Evolutionary conservation across 192 early-diverging fungal species (phyloP).

Genomic region (Coemansia sp.): DNA sequence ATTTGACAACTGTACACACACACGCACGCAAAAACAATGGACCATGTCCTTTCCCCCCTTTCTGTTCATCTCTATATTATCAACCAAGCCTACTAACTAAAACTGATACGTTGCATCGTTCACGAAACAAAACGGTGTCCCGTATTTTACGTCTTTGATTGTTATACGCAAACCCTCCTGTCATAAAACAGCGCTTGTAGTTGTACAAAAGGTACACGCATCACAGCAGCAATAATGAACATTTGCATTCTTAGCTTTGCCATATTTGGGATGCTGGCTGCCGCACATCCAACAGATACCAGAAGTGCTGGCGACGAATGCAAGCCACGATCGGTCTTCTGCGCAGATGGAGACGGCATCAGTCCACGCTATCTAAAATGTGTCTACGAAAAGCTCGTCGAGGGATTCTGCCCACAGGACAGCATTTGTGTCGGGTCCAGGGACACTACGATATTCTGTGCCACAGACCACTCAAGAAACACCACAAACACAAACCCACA

Average conservation of each 20-base stretch:
- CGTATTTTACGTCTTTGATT: neutral
- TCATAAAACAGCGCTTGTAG: too few species aligned
- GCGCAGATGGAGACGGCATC: constrained; percentile 44
- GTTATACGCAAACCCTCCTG: neutral
- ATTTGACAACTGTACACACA: neutral
- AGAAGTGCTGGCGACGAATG: constrained; percentile 26
- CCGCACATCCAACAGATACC: constrained; percentile 16
- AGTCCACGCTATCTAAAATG: constrained; percentile 45
- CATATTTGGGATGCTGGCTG: constrained; percentile 10
- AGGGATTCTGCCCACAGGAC: constrained; percentile 22
- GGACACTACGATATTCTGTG: constrained; percentile 43
- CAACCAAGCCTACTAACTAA: neutral
- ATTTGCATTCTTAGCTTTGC: constrained; percentile 3
- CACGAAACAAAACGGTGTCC: neutral
- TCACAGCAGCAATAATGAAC: constrained; percentile 4
- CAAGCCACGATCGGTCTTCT: constrained; percentile 40
- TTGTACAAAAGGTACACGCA: neutral
- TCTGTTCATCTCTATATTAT: neutral
- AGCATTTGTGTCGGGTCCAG: constrained; percentile 48
- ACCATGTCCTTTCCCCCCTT: neutral
- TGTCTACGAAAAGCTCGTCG: constrained; percentile 28
- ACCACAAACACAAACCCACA: neutral
- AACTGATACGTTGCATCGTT: neutral
- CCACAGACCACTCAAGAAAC: constrained; percentile 10
- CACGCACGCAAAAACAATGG: neutral